phyloP scores from a whole-genome alignment of 805 yeast species.

The Suhomyces vadensis region DNA sequence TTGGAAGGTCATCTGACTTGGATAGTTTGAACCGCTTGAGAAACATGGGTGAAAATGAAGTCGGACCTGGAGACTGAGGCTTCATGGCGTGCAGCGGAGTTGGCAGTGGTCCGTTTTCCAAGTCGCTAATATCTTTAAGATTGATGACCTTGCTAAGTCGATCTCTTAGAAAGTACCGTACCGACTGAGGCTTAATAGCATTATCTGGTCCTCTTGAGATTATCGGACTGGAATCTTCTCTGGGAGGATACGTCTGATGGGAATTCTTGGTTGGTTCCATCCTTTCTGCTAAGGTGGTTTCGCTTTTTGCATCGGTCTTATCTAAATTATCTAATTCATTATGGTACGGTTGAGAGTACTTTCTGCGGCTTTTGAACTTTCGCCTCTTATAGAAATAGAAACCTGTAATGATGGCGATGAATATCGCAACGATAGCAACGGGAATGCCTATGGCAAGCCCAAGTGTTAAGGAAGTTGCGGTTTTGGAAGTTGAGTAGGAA shows the following conservation, averaged over 20 bases:
- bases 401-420: slow-evolving; percentile 12
- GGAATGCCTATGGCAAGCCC: slow-evolving; percentile 29
- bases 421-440: slow-evolving; percentile 18
- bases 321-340: not conserved
- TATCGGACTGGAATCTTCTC: not conserved
- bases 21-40: slow-evolving; percentile 34
- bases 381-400: slow-evolving; percentile 13
- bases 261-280: too few relatives aligned
- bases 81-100: not conserved
- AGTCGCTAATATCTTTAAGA: slow-evolving; percentile 16
- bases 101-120: slow-evolving; percentile 5
- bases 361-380: not conserved
- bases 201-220: not conserved
- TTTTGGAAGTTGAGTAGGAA: slow-evolving; percentile 1
- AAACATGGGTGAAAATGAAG: slow-evolving; percentile 29
- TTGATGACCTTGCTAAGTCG: slow-evolving; percentile 28
- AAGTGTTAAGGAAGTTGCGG: slow-evolving; percentile 13
- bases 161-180: slow-evolving; percentile 17
- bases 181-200: slow-evolving; percentile 13
- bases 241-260: not conserved
- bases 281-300: not conserved
- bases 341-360: not conserved
- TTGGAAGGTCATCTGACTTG: slow-evolving; percentile 9
- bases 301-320: not conserved
- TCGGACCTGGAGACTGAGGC: not conserved